phyloP scores from a whole-genome alignment of 495 filamentous ascomycete genomes.

The Penicillium egyptiacum region DNA sequence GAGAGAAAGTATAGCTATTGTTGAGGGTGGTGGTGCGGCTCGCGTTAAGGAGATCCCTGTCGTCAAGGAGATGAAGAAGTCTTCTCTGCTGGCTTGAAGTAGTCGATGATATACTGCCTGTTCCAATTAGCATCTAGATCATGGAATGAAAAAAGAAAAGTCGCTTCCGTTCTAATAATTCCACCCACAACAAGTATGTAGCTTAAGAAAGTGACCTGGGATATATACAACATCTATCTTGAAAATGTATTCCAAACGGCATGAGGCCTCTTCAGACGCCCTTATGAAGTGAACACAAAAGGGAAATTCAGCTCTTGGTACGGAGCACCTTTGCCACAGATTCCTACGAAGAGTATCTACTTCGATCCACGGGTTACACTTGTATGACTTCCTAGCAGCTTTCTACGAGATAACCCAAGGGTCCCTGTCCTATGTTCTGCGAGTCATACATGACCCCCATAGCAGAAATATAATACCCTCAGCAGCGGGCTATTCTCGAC shows the following conservation, averaged over 20 bases:
- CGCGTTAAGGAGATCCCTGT: conserved; percentile 38
- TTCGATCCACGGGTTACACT: neutral
- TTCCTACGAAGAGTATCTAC: neutral
- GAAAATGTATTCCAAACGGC: too few relatives aligned
- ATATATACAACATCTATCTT: too few relatives aligned
- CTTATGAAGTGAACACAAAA: neutral
- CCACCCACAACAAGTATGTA: neutral
- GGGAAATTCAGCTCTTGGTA: neutral
- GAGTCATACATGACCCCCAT: neutral
- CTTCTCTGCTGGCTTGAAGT: conserved; percentile 53
- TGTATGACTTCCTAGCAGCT: neutral
- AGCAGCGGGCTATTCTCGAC: neutral
- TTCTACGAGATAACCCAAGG: neutral
- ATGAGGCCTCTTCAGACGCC: neutral
- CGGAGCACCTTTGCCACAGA: neutral
- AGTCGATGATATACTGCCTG: neutral
- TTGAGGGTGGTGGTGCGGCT: conserved; percentile 18
- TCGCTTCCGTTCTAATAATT: conserved; percentile 1
- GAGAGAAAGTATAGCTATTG: conserved; percentile 42
- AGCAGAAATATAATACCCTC: neutral
- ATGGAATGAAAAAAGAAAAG: conserved; percentile 5
- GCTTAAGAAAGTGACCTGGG: neutral
- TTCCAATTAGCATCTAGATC: neutral
- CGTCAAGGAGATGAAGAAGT: conserved; percentile 50
- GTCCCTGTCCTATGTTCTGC: neutral